Conservation (phyloP, 148 eudicot genomes). For the Persicaria tinctoria region DNA sequence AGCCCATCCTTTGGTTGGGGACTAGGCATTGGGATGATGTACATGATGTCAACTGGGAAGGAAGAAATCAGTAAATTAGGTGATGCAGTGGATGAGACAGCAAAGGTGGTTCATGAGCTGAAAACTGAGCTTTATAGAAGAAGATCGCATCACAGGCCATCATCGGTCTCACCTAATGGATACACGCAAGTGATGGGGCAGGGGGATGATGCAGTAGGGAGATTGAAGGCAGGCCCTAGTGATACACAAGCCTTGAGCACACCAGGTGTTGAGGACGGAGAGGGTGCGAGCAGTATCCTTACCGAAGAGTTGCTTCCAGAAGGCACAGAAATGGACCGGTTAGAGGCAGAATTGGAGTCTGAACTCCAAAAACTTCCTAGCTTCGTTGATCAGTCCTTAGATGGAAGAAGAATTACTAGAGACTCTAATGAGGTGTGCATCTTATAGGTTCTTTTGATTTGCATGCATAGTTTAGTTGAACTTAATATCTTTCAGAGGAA, state of each 20-base stretch:
- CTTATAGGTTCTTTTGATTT: neutral
- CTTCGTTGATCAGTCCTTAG: slow-evolving; percentile 8
- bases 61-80: slow-evolving; percentile 53
- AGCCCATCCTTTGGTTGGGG: slow-evolving; percentile 44
- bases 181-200: slow-evolving; percentile 7
- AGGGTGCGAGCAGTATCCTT: slow-evolving; percentile 44
- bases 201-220: slow-evolving; percentile 3
- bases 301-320: slow-evolving; percentile 44
- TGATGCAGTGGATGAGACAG: slow-evolving; percentile 47
- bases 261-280: slow-evolving; percentile 26
- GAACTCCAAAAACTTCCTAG: slow-evolving; percentile 69
- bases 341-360: slow-evolving; percentile 64
- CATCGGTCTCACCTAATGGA: slow-evolving; percentile 16
- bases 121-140: slow-evolving; percentile 44
- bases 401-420: slow-evolving; percentile 20
- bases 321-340: slow-evolving; percentile 45
- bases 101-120: slow-evolving; percentile 50
- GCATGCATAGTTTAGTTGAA: neutral
- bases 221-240: slow-evolving; percentile 10
- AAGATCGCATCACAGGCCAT: slow-evolving; percentile 21
- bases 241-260: slow-evolving; percentile 18
- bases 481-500: neutral
- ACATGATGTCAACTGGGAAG: slow-evolving; percentile 77
- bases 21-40: slow-evolving; percentile 61
- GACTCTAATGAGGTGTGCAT: slow-evolving; percentile 37